Evolutionary conservation across 75 land plant species (phyloP).

Genomic region (Chamaecyparis obtusa): DNA sequence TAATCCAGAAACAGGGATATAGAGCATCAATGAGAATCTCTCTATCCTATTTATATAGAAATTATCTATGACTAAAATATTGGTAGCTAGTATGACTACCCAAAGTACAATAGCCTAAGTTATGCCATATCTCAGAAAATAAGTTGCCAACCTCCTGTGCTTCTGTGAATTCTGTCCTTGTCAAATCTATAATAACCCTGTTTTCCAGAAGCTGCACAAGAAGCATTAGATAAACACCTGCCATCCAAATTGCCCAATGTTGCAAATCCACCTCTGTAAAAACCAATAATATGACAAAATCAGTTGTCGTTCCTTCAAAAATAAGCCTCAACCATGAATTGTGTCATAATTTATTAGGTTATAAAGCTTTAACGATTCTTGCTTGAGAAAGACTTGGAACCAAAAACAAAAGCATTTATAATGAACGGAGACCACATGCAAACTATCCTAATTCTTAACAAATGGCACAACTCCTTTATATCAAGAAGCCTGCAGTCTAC

Average conservation of each 20-base stretch:
- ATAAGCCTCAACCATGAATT: background rate
- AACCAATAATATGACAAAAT: background rate
- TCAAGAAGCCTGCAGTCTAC: background rate
- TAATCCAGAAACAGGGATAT: background rate
- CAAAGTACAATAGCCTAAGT: background rate
- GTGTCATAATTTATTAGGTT: background rate
- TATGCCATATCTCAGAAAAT: background rate
- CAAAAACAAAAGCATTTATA: background rate
- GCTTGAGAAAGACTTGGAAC: background rate
- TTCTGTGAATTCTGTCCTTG: constrained; percentile 82
- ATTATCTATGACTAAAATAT: background rate
- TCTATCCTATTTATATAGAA: background rate
- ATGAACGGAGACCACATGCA: background rate
- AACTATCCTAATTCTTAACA: background rate
- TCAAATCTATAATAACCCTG: constrained; percentile 84
- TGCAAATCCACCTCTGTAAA: constrained; percentile 80
- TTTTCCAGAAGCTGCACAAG: constrained; percentile 92
- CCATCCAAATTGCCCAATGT: constrained; percentile 84
- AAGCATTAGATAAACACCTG: constrained; percentile 87
- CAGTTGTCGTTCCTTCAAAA: background rate
- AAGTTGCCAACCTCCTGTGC: constrained; percentile 72
- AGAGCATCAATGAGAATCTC: background rate
- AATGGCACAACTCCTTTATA: background rate
- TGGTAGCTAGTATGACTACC: background rate
- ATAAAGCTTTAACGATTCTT: background rate